Base-by-base conservation (phyloP, 2,329 filamentous ascomycete species). In the Grosmannia serpens region DNA sequence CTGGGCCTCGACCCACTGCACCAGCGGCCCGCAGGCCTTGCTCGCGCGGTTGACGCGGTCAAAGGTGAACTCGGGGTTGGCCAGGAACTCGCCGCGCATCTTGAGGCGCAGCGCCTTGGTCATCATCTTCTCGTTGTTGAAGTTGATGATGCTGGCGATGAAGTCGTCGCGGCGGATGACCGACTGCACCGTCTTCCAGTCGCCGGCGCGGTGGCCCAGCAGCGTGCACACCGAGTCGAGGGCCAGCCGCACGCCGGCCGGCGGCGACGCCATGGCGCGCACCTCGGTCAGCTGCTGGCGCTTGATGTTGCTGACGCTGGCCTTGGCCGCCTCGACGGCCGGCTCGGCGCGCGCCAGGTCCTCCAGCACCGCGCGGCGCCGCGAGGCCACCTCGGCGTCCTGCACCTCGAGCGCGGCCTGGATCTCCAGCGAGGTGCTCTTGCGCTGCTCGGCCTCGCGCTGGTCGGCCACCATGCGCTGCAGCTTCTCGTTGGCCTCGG, bases 241-340 rank as follows among this genome's bases (percentile, higher is more conserved):
- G 2, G 94, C 90, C 65, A 97, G 83, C 68, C 90, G 87, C 65
- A 99, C 95, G 77, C 91, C 90, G 65, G 85, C 80, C 10, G 94
- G 94, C 8, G 94, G 94, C 67, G 90, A 95, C 64, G 86, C 85
- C 94, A 99, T 97, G 64, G 92, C 96, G 69, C 94, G 85, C 55
- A 99, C 92, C 84, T 99, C 94, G 15, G 91, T 96, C 64, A 99
- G 80, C 72, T 99, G 94, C 70, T 96, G 91, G 69, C 88, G 85
- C 78, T 97, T 99, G 77, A 99, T 99, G 77, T 95, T 96, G 76
- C 89, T 94, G 72, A 99, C 95, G 74, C 91, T 96, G 70, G 91
- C 89, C 75, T 94, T 89, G 54, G 94, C 94, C 72, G 95, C 91
- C 62, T 88, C 75, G 58, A 99, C 94, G 54, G 94, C 94, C 10